phyloP scores from a whole-genome alignment of 257 asterid species.

The Nicotiana attenuata region DNA sequence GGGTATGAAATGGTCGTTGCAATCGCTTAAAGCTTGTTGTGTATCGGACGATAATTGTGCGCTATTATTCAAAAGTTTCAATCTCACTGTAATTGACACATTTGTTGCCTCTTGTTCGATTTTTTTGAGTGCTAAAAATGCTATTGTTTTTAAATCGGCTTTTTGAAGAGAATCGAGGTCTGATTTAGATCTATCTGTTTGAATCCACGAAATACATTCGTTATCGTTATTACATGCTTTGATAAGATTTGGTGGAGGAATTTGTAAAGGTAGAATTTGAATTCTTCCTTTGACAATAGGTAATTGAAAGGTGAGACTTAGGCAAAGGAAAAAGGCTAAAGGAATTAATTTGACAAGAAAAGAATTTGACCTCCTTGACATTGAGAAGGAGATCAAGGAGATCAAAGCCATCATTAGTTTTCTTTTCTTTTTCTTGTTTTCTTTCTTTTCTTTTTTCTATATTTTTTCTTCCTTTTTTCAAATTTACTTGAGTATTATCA shows the following conservation, averaged over 20 bases:
- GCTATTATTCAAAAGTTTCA: background rate
- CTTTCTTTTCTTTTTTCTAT: background rate
- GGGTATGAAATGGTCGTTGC: slow-evolving; percentile 3
- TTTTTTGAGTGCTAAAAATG: background rate
- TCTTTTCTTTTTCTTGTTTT: background rate
- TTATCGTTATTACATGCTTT: background rate
- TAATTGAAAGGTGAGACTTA: background rate
- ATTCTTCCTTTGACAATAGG: background rate
- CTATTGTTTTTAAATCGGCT: background rate
- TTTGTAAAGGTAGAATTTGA: background rate
- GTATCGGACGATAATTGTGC: background rate
- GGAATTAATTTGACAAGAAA: background rate
- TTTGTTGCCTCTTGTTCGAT: background rate
- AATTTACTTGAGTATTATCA: background rate
- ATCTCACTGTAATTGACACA: background rate
- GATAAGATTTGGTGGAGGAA: background rate
- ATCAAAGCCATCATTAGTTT: background rate
- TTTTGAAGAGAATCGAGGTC: background rate
- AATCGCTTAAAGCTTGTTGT: background rate
- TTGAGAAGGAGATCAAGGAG: background rate
- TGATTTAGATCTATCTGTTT: background rate
- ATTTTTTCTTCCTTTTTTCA: no score
- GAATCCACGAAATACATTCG: background rate
- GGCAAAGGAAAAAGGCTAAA: background rate
- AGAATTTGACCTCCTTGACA: slow-evolving; percentile 9